Base-by-base conservation (phyloP, 192 early-diverging fungal genomes). In the Phlyctochytrium planicorne region DNA sequence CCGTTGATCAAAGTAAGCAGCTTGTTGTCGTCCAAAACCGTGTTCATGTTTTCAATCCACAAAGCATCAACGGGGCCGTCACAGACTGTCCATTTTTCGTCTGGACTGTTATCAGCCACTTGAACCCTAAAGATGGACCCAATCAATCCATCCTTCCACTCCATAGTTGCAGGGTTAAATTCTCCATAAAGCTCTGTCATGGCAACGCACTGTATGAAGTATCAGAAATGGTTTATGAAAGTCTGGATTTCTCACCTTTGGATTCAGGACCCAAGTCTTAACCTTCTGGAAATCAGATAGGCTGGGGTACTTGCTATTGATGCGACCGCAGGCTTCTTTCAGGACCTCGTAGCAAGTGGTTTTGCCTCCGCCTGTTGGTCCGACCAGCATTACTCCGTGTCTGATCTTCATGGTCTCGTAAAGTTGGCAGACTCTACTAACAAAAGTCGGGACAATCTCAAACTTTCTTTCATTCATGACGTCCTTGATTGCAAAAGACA, bases 21-120 rank as follows among this genome's bases (percentile, higher is more conserved):
- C 65, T 87, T 87, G 70, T 87, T 87, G 70, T 87, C 85, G 62
- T 87, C 85, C n/a, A 87, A 64, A 2, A 87, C 85, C 3, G 82
- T 86, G 50, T 84, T 84, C 84, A 86, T 82, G 71, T 86, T 84
- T 63, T 86, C 84, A 56, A 87, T 84, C 85, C 85, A 87, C 2
- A 87, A 69, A 2, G 85, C 85, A 63, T 87, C 85, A 4, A 87
- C 85, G 1, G 85, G 85, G 14, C 85, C 85, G 60, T 87, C 85
- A 37, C 75, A 78, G 2, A 87, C 81, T 1, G 85, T 87, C 85
- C 85, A 87, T 57, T 87, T 87, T 57, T 87, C 85, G 59, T 87
- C 85, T 1, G 63, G 66, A 47, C 66, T 75, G 55, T 60, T 73
- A 31, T 84, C 82, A n/a, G 78, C 72, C 2, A 87, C 85, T 75